These are phyloP conservation scores for Hemileia vastatrix DNA, from an alignment of 1,284 basidiomycete genomes.

Conservation along the genomic window DNA sequence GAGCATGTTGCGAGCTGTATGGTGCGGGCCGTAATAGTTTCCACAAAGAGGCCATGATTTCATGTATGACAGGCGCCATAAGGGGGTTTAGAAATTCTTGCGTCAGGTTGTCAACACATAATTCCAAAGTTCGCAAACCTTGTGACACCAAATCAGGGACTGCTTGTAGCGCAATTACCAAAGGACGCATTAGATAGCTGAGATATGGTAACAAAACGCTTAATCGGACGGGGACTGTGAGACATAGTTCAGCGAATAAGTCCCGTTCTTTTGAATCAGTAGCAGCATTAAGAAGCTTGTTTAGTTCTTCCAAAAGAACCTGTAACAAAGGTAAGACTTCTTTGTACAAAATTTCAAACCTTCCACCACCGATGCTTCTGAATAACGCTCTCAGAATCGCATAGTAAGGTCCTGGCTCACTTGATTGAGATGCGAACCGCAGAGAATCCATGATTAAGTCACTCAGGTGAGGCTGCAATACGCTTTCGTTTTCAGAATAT, in stretches of 20 bases:
- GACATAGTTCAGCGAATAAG: slow-evolving; percentile 91
- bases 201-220: slow-evolving; percentile 94
- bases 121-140: slow-evolving; percentile 87
- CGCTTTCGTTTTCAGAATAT: slow-evolving; percentile 77
- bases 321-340: slow-evolving; percentile 92
- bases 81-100: slow-evolving; percentile 98
- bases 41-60: slow-evolving; percentile 90
- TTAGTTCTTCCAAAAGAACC: slow-evolving; percentile 91
- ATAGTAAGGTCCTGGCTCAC: slow-evolving; percentile 86
- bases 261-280: slow-evolving; percentile 64
- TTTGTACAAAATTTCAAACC: slow-evolving; percentile 91
- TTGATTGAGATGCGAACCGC: slow-evolving; percentile 79
- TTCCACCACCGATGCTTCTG: slow-evolving; percentile 92
- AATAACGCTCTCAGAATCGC: slow-evolving; percentile 89
- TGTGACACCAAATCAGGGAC: slow-evolving; percentile 85
- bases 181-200: slow-evolving; percentile 89
- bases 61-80: slow-evolving; percentile 79
- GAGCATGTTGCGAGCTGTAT: slow-evolving; percentile 79
- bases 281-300: slow-evolving; percentile 74
- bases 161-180: slow-evolving; percentile 82
- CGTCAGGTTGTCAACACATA: slow-evolving; percentile 99
- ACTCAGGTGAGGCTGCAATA: slow-evolving; percentile 81
- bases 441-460: slow-evolving; percentile 97
- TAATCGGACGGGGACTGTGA: slow-evolving; percentile 90
- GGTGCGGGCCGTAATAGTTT: slow-evolving; percentile 83